Conservation (phyloP, 2,329 filamentous ascomycete genomes). For the Aspergillus brasiliensis region DNA sequence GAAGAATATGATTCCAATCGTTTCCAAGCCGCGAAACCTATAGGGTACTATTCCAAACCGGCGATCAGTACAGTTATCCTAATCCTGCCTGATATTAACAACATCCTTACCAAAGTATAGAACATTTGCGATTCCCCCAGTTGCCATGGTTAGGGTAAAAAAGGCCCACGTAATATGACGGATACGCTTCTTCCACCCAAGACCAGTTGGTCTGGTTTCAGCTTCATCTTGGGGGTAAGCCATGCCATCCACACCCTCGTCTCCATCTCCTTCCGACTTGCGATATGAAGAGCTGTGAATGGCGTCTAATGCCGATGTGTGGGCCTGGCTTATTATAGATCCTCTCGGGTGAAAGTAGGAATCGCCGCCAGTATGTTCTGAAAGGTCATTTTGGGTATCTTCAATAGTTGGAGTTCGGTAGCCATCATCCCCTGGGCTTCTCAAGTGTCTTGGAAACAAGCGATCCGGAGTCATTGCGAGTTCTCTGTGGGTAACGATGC, state of each 20-base stretch:
- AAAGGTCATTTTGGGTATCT: slow-evolving; percentile 38
- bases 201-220: slow-evolving; percentile 23
- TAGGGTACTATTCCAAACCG: slow-evolving; percentile 50
- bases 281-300: slow-evolving; percentile 26
- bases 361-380: slow-evolving; percentile 15
- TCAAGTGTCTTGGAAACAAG: slow-evolving; percentile 36
- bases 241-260: slow-evolving; percentile 15
- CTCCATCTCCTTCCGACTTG: slow-evolving; percentile 18
- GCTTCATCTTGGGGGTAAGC: slow-evolving; percentile 16
- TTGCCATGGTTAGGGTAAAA: slow-evolving; percentile 71
- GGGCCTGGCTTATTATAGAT: slow-evolving; percentile 23
- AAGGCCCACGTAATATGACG: slow-evolving; percentile 74
- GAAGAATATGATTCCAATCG: slow-evolving; percentile 63
- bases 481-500: neutral
- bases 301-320: slow-evolving; percentile 33
- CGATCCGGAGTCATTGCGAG: slow-evolving; percentile 24
- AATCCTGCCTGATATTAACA: slow-evolving; percentile 1
- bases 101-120: slow-evolving; percentile 55
- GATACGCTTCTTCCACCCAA: slow-evolving; percentile 58
- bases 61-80: neutral
- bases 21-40: slow-evolving; percentile 57
- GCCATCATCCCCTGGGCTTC: slow-evolving; percentile 45
- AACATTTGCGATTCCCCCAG: slow-evolving; percentile 62
- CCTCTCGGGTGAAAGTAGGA: slow-evolving; percentile 15
- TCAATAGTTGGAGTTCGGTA: slow-evolving; percentile 50